A percentile compares a stretch with the other conserved stretches of the same genome.
These are phyloP conservation scores for Hypoxylon crocopeplum DNA, from an alignment of 495 filamentous ascomycete species.

Conservation along the genomic window DNA sequence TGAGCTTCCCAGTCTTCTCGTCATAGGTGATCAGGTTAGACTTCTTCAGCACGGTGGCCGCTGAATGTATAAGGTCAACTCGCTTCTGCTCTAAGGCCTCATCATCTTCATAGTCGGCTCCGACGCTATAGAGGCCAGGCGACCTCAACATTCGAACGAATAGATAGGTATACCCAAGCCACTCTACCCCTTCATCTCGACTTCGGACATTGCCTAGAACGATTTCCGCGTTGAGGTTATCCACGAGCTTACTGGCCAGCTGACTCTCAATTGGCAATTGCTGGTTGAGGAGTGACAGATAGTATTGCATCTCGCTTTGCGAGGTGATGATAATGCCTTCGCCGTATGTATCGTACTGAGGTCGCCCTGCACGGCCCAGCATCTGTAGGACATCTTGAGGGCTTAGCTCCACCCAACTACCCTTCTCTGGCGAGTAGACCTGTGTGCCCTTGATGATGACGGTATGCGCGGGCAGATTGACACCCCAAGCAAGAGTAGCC, in stretches of 20 bases:
- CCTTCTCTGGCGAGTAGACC: conserved; percentile 97
- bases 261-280: conserved; percentile 98
- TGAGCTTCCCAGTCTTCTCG: conserved; percentile 86
- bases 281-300: conserved; percentile 93
- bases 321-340: conserved; percentile 99
- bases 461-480: conserved; percentile 92
- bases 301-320: conserved; percentile 94
- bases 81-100: conserved; percentile 92
- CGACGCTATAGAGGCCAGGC: conserved; percentile 94
- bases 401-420: conserved; percentile 97
- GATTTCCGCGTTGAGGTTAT: conserved; percentile 97
- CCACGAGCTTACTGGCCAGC: conserved; percentile 87
- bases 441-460: conserved; percentile 98
- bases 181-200: conserved; percentile 94
- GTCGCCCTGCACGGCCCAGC: conserved; percentile 94
- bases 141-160: conserved; percentile 98
- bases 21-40: conserved; percentile 93
- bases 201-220: conserved; percentile 94
- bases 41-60: conserved; percentile 84
- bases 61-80: conserved; percentile 95
- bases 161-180: conserved; percentile 98
- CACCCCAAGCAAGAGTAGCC: conserved; percentile 94
- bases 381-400: conserved; percentile 98
- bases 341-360: conserved; percentile 96
- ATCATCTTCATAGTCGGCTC: conserved; percentile 92